Base-by-base conservation (phyloP, 805 yeast species). In the Suhomyces pyralidae region DNA sequence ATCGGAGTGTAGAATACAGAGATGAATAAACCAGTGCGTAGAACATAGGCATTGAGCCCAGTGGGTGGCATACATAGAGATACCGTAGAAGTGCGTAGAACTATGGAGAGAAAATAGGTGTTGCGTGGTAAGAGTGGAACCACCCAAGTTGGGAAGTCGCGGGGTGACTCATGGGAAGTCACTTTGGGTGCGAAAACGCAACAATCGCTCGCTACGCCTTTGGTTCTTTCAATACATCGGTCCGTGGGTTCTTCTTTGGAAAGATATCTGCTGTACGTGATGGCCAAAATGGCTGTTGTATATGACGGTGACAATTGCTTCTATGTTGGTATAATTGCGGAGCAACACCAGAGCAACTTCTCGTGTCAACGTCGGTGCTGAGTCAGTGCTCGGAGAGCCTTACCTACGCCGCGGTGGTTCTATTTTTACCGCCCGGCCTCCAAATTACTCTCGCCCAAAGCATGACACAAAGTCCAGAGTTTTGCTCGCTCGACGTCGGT, bases 391-490 rank as follows among this genome's bases (percentile, higher is more conserved):
- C 32, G 32, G 32, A 38, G 24, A 38, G 42, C 42, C 42, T 24
- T 38, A 38, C 42, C 2, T n/a, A 15, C 24, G 14, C 42, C 24
- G 42, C 42, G 24, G 24, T 19, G 24, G 19, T 14, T 22, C 42
- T 19, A 38, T 17, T 17, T 38, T 17, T 38, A 38, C 42, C 42
- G 42, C 42, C 42, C 32, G 49, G 49, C 10, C 42, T 40, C 30
- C 19, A 34, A 30, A 24, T 36, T 46, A 46, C 49, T 19, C 42
- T 38, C 42, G 24, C 14, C 3, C 7, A 12, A 5, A 32, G 9
- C 38, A 34, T 49, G 46, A 52, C 52, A 49, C 52, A 52, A 52
- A 51, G 48, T 32, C 51, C 45, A 25, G 38, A 26, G 45, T 38
- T 26, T 40, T 30, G 45, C 46, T 43, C 50, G 48, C 26, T 52